Conservation (phyloP, 805 yeast species). For the Nakazawaea ambrosiae region DNA sequence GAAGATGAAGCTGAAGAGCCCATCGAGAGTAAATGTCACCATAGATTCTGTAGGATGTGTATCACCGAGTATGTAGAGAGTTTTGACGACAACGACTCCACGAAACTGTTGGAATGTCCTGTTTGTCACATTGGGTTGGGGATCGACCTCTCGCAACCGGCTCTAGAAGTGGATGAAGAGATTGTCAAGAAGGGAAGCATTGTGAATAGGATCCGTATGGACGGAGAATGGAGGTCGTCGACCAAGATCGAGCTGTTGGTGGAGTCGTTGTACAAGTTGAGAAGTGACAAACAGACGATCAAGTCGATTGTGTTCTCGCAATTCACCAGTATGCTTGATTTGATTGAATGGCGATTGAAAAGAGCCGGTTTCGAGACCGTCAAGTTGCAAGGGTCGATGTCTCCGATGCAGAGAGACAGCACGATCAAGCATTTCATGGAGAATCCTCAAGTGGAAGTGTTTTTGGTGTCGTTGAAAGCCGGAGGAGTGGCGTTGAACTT, state of each 20-base stretch:
- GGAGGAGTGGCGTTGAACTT: slow-evolving; percentile 97
- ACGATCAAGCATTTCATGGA: slow-evolving; percentile 91
- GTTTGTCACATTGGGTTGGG: slow-evolving; percentile 92
- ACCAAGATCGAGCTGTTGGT: slow-evolving; percentile 95
- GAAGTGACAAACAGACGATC: slow-evolving; percentile 83
- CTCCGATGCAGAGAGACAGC: slow-evolving; percentile 90
- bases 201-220: slow-evolving; percentile 81
- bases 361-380: slow-evolving; percentile 95
- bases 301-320: slow-evolving; percentile 97
- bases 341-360: slow-evolving; percentile 91
- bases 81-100: slow-evolving; percentile 46
- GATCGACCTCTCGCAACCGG: slow-evolving; percentile 83
- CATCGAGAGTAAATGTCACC: slow-evolving; percentile 90
- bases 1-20: slow-evolving; percentile 99
- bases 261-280: slow-evolving; percentile 80
- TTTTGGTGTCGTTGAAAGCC: slow-evolving; percentile 90
- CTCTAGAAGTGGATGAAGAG: slow-evolving; percentile 60
- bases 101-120: slow-evolving; percentile 71
- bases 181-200: slow-evolving; percentile 61
- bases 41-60: slow-evolving; percentile 88
- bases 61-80: slow-evolving; percentile 85
- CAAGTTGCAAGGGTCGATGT: slow-evolving; percentile 93
- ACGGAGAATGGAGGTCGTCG: slow-evolving; percentile 87
- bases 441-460: slow-evolving; percentile 86
- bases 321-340: slow-evolving; percentile 92